Conservation (phyloP, 805 yeast species). For the Saturnispora serradocipensis region DNA sequence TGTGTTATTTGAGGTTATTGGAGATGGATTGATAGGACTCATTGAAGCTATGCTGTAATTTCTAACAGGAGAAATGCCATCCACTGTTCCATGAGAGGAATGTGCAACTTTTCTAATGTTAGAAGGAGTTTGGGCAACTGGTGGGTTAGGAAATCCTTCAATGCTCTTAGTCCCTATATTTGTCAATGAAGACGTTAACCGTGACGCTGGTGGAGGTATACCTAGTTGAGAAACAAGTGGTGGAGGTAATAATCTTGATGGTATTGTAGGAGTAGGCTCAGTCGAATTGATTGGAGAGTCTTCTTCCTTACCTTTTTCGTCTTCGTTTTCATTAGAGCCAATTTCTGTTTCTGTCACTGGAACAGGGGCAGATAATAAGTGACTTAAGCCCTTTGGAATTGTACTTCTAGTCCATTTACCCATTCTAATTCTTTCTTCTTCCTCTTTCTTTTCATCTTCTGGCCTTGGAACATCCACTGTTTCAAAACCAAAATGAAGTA, state of each 20-base stretch:
- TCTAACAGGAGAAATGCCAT: neutral
- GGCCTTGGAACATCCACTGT: constrained; percentile 26
- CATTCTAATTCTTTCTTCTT: constrained; percentile 39
- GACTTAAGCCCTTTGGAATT: constrained; percentile 46
- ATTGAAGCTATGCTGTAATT: neutral
- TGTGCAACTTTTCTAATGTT: neutral
- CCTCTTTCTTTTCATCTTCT: constrained; percentile 33
- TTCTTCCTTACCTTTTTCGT: neutral
- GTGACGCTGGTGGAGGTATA: constrained; percentile 5
- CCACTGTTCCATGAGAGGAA: neutral
- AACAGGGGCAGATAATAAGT: constrained; percentile 31
- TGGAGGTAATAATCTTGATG: constrained; percentile 11
- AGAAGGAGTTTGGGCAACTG: neutral
- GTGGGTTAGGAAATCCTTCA: neutral
- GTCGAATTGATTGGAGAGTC: neutral
- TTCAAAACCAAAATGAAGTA: constrained; percentile 29
- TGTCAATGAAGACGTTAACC: constrained; percentile 10
- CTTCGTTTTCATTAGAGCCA: neutral
- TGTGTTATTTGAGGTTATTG: neutral
- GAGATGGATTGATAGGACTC: constrained; percentile 5
- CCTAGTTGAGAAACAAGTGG: constrained; percentile 10
- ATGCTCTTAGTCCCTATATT: neutral
- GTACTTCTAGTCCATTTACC: constrained; percentile 43
- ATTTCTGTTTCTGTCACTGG: neutral
- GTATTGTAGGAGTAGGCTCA: neutral